Evolutionary conservation across 129 eudicot genomes (phyloP), one percentile per base, ranked within the genome.

Genomic region (Saussurea involucrata): DNA sequence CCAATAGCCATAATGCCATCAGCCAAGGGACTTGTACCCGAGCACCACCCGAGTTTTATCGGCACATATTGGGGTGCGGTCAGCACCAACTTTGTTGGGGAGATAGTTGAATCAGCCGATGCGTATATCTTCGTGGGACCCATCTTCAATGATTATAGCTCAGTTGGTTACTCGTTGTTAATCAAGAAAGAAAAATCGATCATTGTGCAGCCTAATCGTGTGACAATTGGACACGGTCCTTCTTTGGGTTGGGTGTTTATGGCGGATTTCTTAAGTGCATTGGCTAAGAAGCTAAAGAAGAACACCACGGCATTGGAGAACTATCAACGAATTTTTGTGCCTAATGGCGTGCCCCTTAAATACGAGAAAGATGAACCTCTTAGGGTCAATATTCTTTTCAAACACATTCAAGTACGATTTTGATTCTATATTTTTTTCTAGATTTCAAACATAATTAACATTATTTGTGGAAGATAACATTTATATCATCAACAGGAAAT

Each of bases 61-160:
- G 96, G 98, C 68, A 92, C 98, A 24, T 92, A 92, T 24, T 92
- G 98, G 98, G 98, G 98, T 5, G 98, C 98, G 3, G 96, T 92
- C 15, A 90, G 96, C 75, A 87, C 85, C 63, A 71, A 40, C 72
- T 92, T 87, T 67, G 89, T 84, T 10, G 93, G 92, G 46, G 98
- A 92, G 85, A 88, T 92, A 9, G 96, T 92, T 0, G 98, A 92
- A 86, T 92, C 98, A 27, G 96, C 98, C 4, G 92, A 89, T 77
- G 96, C 92, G 4, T 92, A 90, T 77, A 80, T 92, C 49, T 90
- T 92, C 66, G 93, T 88, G 21, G 98, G 98, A 9, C 98, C 98
- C 18, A 90, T 92, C 28, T 92, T 92, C 76, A 92, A 90, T 33
- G 98, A 90, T 76, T 92, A 92, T 60, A 92, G 98, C 85, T 92